These are phyloP conservation scores for Microcyclospora tardicrescens DNA, from an alignment of 2,329 filamentous ascomycete species.

Conservation along the genomic window DNA sequence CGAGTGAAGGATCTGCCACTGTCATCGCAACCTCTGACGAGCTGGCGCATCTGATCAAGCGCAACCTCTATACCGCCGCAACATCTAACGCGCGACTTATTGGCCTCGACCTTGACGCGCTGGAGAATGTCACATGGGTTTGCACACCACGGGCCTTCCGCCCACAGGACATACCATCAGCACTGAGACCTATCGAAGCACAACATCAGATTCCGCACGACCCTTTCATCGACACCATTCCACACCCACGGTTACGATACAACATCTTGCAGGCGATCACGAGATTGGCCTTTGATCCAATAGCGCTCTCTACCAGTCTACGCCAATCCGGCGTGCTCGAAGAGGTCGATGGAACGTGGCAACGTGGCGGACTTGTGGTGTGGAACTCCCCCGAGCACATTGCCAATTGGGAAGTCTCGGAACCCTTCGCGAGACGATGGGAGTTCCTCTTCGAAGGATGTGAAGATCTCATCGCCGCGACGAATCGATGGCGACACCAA, in stretches of 20 bases:
- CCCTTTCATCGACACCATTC: slow-evolving; percentile 18
- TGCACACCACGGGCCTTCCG: slow-evolving; percentile 8
- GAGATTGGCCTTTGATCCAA: slow-evolving; percentile 13
- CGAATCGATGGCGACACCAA: slow-evolving; percentile 28
- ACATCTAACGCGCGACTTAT: slow-evolving; percentile 14
- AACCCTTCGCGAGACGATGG: slow-evolving; percentile 28
- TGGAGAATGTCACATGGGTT: slow-evolving; percentile 9
- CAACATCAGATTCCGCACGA: slow-evolving; percentile 19
- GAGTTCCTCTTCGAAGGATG: slow-evolving; percentile 29
- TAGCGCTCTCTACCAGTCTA: slow-evolving; percentile 11
- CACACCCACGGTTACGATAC: slow-evolving; percentile 15
- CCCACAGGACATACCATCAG: slow-evolving; percentile 5
- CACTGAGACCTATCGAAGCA: slow-evolving; percentile 14
- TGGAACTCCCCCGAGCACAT: slow-evolving; percentile 30
- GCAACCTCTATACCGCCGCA: slow-evolving; percentile 17
- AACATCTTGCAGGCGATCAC: slow-evolving; percentile 18
- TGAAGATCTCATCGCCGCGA: slow-evolving; percentile 24
- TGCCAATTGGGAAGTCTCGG: slow-evolving; percentile 31
- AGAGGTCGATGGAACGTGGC: slow-evolving; percentile 11
- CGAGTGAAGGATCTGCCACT: neutral
- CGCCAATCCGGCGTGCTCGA: slow-evolving; percentile 16
- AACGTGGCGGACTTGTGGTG: slow-evolving; percentile 21
- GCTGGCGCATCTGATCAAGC: slow-evolving; percentile 19
- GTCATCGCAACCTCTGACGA: slow-evolving; percentile 13
- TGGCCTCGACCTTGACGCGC: slow-evolving; percentile 8